Percentiles rank a stretch among this genome's conserved stretches.
Conservation (phyloP, 345 rosid genomes). For the Brassica cretica region DNA sequence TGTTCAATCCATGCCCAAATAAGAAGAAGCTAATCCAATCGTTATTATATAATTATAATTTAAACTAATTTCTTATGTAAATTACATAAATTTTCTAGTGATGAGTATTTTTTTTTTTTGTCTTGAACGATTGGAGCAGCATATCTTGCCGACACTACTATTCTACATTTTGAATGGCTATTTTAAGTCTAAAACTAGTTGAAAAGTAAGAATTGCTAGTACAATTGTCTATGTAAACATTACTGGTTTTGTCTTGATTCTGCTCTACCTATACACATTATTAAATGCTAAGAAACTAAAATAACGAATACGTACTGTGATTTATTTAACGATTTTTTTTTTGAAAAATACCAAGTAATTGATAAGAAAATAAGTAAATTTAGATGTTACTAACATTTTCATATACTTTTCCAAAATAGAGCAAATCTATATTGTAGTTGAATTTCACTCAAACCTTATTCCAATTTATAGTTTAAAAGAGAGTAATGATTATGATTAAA, state of each 20-base stretch:
- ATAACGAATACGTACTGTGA: no score
- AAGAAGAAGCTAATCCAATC: not conserved
- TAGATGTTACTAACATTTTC: not conserved
- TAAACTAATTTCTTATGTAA: not conserved
- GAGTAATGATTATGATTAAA: no score
- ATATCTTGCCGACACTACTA: constrained; percentile 71
- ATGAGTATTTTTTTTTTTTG: constrained; percentile 4
- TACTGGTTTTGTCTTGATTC: constrained; percentile 1
- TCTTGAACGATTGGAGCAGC: not conserved
- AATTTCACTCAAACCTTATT: not conserved
- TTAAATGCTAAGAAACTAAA: not conserved
- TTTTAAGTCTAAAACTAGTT: not conserved
- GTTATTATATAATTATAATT: not conserved
- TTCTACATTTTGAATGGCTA: constrained; percentile 11
- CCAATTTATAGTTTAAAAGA: not conserved
- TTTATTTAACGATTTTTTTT: not conserved
- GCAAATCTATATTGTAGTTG: not conserved
- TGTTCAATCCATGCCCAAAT: not conserved
- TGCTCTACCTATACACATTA: not conserved
- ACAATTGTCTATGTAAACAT: not conserved
- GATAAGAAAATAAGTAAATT: not conserved
- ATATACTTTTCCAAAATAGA: no score
- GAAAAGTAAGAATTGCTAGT: constrained; percentile 9
- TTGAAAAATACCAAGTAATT: no score
- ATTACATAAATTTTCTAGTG: constrained; percentile 1